phyloP scores from a whole-genome alignment of 2,329 filamentous ascomycete species.

The Volutella citrinella region DNA sequence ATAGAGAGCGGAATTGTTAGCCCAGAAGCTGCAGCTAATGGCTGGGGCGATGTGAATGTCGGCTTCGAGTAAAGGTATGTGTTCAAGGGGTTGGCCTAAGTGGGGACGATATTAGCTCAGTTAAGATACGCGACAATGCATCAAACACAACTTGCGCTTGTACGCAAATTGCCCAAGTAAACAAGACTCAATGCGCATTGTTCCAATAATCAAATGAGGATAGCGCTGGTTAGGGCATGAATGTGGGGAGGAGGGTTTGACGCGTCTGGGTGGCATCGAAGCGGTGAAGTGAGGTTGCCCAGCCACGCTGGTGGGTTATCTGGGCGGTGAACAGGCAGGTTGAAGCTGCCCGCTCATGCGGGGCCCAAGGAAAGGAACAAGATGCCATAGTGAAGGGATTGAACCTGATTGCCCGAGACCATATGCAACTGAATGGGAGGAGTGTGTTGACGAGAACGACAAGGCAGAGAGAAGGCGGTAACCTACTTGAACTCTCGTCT shows the following conservation, averaged over 20 bases:
- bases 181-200: conserved; percentile 14
- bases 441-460: conserved; percentile 3
- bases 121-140: no score
- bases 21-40: conserved; percentile 84
- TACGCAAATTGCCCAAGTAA: no score
- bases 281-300: conserved; percentile 7
- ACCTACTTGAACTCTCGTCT: conserved; percentile 87
- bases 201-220: no score
- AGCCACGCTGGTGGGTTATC: neutral
- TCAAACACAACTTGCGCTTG: conserved; percentile 11
- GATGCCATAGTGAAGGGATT: conserved; percentile 3
- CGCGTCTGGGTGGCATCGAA: conserved; percentile 6
- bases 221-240: no score
- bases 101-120: conserved; percentile 46
- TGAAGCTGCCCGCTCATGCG: no score
- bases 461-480: conserved; percentile 12
- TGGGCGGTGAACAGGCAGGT: no score
- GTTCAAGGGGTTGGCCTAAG: conserved; percentile 86
- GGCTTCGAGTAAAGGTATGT: conserved; percentile 92
- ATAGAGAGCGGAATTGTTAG: conserved; percentile 98
- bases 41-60: conserved; percentile 86
- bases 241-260: no score
- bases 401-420: no score
- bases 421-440: conserved; percentile 7
- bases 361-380: no score